A percentile compares a stretch with the other conserved stretches of the same genome.
Evolutionary conservation across 1,139 yeast species (phyloP).

Genomic region (Protomyces inundatus): DNA sequence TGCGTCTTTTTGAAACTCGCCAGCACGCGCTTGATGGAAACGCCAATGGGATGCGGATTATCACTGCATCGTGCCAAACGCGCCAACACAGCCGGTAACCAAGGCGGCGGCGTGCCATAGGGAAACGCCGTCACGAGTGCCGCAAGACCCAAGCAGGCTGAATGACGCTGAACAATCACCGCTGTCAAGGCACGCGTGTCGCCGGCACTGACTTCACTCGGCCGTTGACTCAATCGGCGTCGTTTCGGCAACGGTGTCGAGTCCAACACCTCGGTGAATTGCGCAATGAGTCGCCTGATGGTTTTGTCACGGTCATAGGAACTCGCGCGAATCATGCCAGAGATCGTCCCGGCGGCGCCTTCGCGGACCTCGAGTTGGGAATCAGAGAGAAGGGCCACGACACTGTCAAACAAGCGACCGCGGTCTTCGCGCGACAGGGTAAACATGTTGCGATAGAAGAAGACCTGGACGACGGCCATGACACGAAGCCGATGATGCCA

Average conservation of each 20-base stretch:
- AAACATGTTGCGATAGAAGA: constrained; percentile 68
- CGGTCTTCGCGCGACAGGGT: constrained; percentile 51
- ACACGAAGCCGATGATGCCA: constrained; percentile 67
- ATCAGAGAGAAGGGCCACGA: constrained; percentile 55
- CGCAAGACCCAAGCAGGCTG: constrained; percentile 84
- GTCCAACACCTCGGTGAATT: constrained; percentile 43
- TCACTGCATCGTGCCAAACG: constrained; percentile 62
- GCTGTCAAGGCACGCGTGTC: constrained; percentile 9
- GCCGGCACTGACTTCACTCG: constrained; percentile 16
- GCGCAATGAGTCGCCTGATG: constrained; percentile 41
- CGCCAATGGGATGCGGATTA: constrained; percentile 71
- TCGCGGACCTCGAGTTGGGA: constrained; percentile 70
- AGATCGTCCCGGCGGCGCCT: constrained; percentile 65
- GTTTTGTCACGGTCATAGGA: constrained; percentile 49
- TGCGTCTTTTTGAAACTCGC: constrained; percentile 86
- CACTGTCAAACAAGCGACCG: constrained; percentile 48
- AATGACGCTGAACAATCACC: constrained; percentile 52
- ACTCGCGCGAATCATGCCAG: constrained; percentile 79
- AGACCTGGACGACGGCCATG: constrained; percentile 65
- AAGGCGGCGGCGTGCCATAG: constrained; percentile 78
- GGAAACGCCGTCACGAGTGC: constrained; percentile 88
- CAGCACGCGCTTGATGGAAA: constrained; percentile 74
- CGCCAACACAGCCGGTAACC: constrained; percentile 77
- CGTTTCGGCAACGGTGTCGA: constrained; percentile 32
- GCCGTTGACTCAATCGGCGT: background rate